Conservation (phyloP, 208 protist species). For the Crithidia bombi region DNA sequence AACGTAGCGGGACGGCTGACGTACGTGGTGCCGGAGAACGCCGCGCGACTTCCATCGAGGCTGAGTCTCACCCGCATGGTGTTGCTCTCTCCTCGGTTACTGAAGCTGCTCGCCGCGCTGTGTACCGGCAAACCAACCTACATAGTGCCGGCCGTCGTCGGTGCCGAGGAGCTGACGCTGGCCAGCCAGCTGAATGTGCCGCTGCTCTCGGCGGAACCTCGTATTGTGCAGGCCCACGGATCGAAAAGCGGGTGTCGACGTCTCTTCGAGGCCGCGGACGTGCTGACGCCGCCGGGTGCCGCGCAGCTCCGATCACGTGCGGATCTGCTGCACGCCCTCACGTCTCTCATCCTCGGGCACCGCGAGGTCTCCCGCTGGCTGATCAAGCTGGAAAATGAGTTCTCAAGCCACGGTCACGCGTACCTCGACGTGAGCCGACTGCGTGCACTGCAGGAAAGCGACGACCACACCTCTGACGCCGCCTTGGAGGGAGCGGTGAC, state of each 20-base stretch:
- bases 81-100: conserved; percentile 71
- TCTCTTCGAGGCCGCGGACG: conserved; percentile 78
- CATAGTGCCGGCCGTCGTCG: conserved; percentile 87
- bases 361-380: conserved; percentile 81
- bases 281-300: conserved; percentile 69
- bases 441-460: conserved; percentile 40
- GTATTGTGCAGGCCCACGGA: conserved; percentile 78
- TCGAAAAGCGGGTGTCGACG: conserved; percentile 83
- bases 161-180: conserved; percentile 85
- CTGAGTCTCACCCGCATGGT: conserved; percentile 83
- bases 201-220: conserved; percentile 80
- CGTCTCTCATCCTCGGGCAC: conserved; percentile 73
- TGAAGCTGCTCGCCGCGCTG: conserved; percentile 81
- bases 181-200: conserved; percentile 85
- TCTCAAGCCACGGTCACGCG: conserved; percentile 82
- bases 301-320: conserved; percentile 54
- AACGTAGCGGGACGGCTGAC: conserved; percentile 69
- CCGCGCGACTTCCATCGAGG: conserved; percentile 55
- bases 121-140: conserved; percentile 72
- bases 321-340: conserved; percentile 69
- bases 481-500: conserved; percentile 40
- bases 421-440: conserved; percentile 89
- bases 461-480: not conserved
- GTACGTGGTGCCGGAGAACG: conserved; percentile 85
- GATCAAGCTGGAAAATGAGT: conserved; percentile 92